These are phyloP conservation scores for Colletotrichum chlorophyti DNA, from an alignment of 2,329 filamentous ascomycete genomes.

Conservation along the genomic window DNA sequence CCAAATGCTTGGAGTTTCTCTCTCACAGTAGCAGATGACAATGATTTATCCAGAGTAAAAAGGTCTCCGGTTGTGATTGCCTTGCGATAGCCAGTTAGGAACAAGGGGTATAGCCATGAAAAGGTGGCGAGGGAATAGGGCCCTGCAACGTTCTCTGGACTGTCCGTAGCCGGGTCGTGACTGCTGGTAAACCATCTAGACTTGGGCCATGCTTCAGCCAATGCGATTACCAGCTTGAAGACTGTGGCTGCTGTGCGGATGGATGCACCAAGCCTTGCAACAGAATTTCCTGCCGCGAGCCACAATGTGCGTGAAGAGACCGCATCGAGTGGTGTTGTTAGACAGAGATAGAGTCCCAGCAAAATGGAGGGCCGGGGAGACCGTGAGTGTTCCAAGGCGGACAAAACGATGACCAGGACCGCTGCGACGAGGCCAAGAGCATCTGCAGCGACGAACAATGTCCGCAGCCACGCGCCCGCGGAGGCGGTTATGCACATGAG, in stretches of 20 bases:
- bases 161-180: conserved; percentile 29
- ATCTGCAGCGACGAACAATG: conserved; percentile 32
- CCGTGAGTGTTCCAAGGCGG: conserved; percentile 37
- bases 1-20: no score
- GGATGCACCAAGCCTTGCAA: neutral
- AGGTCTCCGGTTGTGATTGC: conserved; percentile 39
- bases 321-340: conserved; percentile 1
- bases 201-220: conserved; percentile 34
- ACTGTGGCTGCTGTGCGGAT: conserved; percentile 29
- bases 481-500: no score
- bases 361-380: conserved; percentile 34
- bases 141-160: conserved; percentile 43
- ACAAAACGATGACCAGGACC: conserved; percentile 37
- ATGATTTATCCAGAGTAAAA: conserved; percentile 27
- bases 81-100: conserved; percentile 39
- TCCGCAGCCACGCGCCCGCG: no score
- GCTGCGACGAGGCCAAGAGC: conserved; percentile 37
- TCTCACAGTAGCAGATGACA: conserved; percentile 6
- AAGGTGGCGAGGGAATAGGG: conserved; percentile 39
- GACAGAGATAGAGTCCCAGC: conserved; percentile 3
- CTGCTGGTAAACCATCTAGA: no score
- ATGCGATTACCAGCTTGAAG: conserved; percentile 30
- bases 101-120: conserved; percentile 43
- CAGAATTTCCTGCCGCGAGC: neutral
- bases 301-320: conserved; percentile 1